Evolutionary conservation across 768 basidiomycete species (phyloP).

Genomic region (Termitomyces sp.): DNA sequence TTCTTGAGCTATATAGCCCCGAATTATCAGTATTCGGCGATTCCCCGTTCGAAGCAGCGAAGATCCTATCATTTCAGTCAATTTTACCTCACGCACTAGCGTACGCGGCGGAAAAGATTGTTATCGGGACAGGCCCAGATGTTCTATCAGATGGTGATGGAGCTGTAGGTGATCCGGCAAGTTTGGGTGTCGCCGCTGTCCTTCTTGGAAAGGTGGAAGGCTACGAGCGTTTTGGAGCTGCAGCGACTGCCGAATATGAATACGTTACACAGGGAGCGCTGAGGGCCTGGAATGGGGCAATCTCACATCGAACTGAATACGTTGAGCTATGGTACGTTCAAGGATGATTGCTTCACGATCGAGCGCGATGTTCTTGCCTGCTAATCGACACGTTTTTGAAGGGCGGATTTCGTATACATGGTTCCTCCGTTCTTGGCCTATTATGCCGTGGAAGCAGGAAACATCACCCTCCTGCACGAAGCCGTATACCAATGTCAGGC

Average conservation of each 20-base stretch:
- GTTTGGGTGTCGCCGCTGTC: slow-evolving; percentile 29
- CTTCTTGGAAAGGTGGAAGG: slow-evolving; percentile 30
- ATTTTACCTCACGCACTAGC: slow-evolving; percentile 2
- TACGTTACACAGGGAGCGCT: slow-evolving; percentile 39
- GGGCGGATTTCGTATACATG: slow-evolving; percentile 57
- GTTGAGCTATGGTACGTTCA: background rate
- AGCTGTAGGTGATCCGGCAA: slow-evolving; percentile 35
- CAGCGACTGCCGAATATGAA: slow-evolving; percentile 33
- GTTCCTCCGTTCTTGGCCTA: slow-evolving; percentile 54
- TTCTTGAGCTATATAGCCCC: slow-evolving; percentile 22
- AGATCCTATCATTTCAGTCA: background rate
- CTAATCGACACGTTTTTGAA: slow-evolving; percentile 10
- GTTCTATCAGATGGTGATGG: slow-evolving; percentile 32
- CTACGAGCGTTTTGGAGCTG: slow-evolving; percentile 17
- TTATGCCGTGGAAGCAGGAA: slow-evolving; percentile 33
- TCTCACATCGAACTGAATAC: slow-evolving; percentile 39
- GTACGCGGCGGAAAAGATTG: background rate
- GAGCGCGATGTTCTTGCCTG: too few species aligned
- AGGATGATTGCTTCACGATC: too few species aligned
- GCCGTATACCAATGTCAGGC: slow-evolving; percentile 43
- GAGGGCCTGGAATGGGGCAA: slow-evolving; percentile 36
- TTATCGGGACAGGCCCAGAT: slow-evolving; percentile 10
- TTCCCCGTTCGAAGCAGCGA: slow-evolving; percentile 15
- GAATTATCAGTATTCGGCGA: slow-evolving; percentile 22
- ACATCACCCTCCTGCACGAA: slow-evolving; percentile 28